phyloP scores from a whole-genome alignment of 176 grass and related monocot species.

The Tillandsia leiboldiana region DNA sequence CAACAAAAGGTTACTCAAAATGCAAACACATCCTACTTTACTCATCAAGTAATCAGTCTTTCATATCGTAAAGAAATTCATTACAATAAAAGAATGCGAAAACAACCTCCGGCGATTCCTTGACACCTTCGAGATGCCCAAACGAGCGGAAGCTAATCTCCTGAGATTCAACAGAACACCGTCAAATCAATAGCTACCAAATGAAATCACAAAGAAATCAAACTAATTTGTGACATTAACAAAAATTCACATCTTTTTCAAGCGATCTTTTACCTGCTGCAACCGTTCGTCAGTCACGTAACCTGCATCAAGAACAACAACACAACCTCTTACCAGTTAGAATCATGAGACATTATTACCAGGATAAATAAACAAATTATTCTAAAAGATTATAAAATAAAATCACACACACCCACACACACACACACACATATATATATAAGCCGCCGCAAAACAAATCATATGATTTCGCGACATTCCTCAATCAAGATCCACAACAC shows the following conservation, averaged over 20 bases:
- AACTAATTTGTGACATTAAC: neutral
- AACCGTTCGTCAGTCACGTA: constrained; percentile 9
- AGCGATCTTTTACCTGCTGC: constrained; percentile 3
- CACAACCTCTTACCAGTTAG: neutral
- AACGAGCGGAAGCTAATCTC: constrained; percentile 24
- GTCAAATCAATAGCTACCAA: neutral
- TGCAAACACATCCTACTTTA: no score
- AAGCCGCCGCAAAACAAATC: neutral
- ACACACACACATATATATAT: neutral
- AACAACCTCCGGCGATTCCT: constrained; percentile 12
- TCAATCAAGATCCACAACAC: neutral
- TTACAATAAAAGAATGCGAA: neutral
- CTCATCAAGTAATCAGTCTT: no score
- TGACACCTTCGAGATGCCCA: constrained; percentile 18
- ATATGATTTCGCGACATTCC: neutral
- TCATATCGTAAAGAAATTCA: no score
- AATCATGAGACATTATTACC: neutral
- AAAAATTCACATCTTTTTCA: neutral
- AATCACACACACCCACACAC: neutral
- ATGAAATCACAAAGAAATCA: neutral
- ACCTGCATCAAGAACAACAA: constrained; percentile 1
- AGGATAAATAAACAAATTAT: neutral
- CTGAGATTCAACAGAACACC: constrained; percentile 6
- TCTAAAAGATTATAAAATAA: neutral
- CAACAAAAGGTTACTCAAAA: neutral